Base-by-base conservation (phyloP, 768 basidiomycete genomes). In the Gyrodon lividus region DNA sequence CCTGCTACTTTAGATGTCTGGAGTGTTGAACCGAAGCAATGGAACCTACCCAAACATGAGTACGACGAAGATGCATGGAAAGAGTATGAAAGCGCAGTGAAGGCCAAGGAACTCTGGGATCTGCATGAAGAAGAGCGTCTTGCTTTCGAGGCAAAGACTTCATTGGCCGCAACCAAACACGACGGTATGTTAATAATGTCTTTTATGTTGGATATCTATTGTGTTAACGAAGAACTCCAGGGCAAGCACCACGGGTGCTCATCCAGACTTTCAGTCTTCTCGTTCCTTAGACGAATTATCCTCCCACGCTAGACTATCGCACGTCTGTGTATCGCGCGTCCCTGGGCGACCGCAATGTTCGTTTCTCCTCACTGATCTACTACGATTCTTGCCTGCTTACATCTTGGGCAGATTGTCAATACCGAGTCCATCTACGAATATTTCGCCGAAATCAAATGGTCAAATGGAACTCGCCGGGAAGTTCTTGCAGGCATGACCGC, bases 271-370 rank as follows among this genome's bases (percentile, higher is more conserved):
- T 64, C 44, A 20, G 37, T 13, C 19, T 64, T 17, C 49, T 61
- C 3, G 53, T 64, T 24, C 62, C 57, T 3, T 56, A 55, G 22
- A 64, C 62, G 9, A 64, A 61, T 34, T 55, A 59, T 16, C 62
- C 62, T 17, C 57, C 52, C 2, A 50, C 43, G 2, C 16, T 55
- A 23, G 51, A 64, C 10, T 13, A 26, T 6, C 46, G 52, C 9
- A 30, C 9, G 5, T 2, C 9, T 30, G 9, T 4, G 28, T 30
- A 8, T 8, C 4, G 2, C 10, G 2, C 5, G 6, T 30, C 9
- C 6, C 6, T 10, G 28, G 28, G 28, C 9, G 28, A 10, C 6
- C 8, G 38, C 19, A 12, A 22, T 3, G 17, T 31, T 14, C 41
- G 26, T 20, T 6, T 16, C 39, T 48, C 26, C n/a, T 16, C n/a